Percentiles rank a stretch among this genome's conserved stretches.
phyloP scores from a whole-genome alignment of 148 eudicot genomes.

The Silene conica region DNA sequence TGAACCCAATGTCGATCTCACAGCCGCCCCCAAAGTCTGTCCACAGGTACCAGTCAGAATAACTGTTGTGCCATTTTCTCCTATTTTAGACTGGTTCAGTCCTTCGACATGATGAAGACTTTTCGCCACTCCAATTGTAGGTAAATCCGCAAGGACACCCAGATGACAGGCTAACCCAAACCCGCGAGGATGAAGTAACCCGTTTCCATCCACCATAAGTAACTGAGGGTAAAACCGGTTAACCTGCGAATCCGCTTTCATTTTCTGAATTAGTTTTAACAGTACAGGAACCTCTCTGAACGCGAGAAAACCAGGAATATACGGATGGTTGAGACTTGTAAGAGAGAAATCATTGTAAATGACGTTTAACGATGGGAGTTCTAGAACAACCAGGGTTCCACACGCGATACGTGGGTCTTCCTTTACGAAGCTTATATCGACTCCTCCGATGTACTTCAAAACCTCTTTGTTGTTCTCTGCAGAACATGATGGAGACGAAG shows the following conservation, averaged over 20 bases:
- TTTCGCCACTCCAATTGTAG: constrained; percentile 86
- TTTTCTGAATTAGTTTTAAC: constrained; percentile 66
- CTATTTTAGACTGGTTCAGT: constrained; percentile 48
- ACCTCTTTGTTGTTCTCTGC: constrained; percentile 25
- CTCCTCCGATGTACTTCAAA: constrained; percentile 85
- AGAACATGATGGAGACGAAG: constrained; percentile 16
- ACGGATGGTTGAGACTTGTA: constrained; percentile 49
- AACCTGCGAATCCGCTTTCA: constrained; percentile 43
- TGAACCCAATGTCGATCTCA: constrained; percentile 51
- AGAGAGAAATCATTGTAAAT: constrained; percentile 63
- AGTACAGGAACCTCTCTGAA: constrained; percentile 95
- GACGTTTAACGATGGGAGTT: constrained; percentile 43
- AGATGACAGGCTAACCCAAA: constrained; percentile 97
- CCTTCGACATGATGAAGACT: constrained; percentile 95
- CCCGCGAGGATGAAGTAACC: constrained; percentile 96
- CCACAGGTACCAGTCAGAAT: constrained; percentile 70
- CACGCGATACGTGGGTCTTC: constrained; percentile 75
- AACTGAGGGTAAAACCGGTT: constrained; percentile 82
- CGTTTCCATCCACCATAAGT: constrained; percentile 98
- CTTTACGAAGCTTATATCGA: constrained; percentile 81
- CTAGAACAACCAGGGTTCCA: constrained; percentile 75
- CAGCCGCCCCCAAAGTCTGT: constrained; percentile 69
- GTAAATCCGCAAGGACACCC: constrained; percentile 81
- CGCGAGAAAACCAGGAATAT: constrained; percentile 91
- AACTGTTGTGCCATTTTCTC: constrained; percentile 33